Evolutionary conservation across 148 eudicot genomes (phyloP).

Genomic region (Chenopodium suecicum): DNA sequence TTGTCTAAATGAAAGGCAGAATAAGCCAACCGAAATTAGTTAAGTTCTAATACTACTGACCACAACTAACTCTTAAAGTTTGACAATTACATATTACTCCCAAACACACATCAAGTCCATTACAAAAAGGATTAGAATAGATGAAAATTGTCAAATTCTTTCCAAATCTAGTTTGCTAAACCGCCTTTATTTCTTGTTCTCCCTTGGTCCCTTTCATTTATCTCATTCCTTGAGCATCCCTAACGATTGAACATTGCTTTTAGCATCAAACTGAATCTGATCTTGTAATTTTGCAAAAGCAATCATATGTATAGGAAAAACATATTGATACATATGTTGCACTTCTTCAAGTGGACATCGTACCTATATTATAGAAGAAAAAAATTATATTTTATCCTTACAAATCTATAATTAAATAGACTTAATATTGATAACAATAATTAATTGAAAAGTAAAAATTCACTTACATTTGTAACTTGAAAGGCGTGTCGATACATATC

Average conservation of each 20-base stretch:
- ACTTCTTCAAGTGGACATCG: neutral
- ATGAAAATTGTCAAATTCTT: neutral
- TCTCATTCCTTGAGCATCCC: neutral
- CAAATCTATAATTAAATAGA: too few relatives aligned
- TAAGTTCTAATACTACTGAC: too few relatives aligned
- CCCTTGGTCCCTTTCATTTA: neutral
- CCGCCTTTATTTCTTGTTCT: neutral
- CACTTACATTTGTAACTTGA: neutral
- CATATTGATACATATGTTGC: neutral
- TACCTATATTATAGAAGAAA: neutral
- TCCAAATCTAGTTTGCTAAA: neutral
- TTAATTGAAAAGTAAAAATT: too few relatives aligned
- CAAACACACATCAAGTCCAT: too few relatives aligned
- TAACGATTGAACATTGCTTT: neutral
- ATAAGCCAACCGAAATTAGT: too few relatives aligned
- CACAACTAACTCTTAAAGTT: too few relatives aligned
- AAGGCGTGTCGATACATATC: neutral
- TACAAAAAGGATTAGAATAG: too few relatives aligned
- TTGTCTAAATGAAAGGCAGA: too few relatives aligned
- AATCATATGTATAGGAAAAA: neutral
- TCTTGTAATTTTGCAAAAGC: neutral
- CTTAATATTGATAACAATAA: too few relatives aligned
- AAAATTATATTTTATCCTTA: too few relatives aligned
- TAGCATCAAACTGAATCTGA: neutral
- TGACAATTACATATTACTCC: too few relatives aligned